A percentile compares a stretch with the other conserved stretches of the same genome.
Evolutionary conservation across 139 green algal genomes (phyloP).

Genomic region (Monoraphidium neglectum): DNA sequence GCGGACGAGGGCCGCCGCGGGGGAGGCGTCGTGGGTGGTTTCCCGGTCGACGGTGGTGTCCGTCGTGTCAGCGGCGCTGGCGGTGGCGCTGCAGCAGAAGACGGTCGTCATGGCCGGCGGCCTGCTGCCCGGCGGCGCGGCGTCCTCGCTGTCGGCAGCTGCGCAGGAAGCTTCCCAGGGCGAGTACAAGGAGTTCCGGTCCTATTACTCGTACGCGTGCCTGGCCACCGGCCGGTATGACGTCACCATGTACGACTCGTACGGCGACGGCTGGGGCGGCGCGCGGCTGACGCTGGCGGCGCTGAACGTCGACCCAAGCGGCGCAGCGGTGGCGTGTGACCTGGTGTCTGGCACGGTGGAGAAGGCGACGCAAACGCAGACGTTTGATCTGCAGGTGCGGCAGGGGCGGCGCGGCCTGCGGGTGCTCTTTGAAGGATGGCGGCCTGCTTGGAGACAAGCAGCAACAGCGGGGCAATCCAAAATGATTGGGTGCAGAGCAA

Average conservation of each 20-base stretch:
- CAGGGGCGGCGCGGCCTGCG: too few relatives aligned
- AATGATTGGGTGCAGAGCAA: not conserved
- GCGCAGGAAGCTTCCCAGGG: not conserved
- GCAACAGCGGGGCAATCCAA: not conserved
- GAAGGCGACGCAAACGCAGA: too few relatives aligned
- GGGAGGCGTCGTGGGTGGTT: slow-evolving; percentile 33
- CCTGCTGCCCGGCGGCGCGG: not conserved
- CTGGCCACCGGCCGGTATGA: slow-evolving; percentile 19
- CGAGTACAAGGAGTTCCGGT: slow-evolving; percentile 29
- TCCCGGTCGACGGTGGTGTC: not conserved
- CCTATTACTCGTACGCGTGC: slow-evolving; percentile 39
- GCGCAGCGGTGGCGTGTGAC: slow-evolving; percentile 9
- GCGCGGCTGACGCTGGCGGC: slow-evolving; percentile 2
- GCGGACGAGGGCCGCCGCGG: slow-evolving; percentile 23
- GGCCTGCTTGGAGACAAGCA: too few relatives aligned
- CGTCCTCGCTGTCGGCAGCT: slow-evolving; percentile 3
- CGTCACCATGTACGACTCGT: slow-evolving; percentile 41
- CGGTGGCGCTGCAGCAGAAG: not conserved
- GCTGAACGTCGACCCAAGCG: slow-evolving; percentile 17
- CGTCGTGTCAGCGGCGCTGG: not conserved
- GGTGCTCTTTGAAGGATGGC: too few relatives aligned
- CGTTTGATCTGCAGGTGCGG: too few relatives aligned
- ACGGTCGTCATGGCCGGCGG: not conserved
- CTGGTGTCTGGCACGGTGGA: slow-evolving; percentile 19
- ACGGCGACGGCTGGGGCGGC: slow-evolving; percentile 38